A percentile compares a stretch with the other conserved stretches of the same genome.
These are phyloP conservation scores for Colletotrichum phormii DNA, from an alignment of 2,329 filamentous ascomycete species.

Conservation along the genomic window DNA sequence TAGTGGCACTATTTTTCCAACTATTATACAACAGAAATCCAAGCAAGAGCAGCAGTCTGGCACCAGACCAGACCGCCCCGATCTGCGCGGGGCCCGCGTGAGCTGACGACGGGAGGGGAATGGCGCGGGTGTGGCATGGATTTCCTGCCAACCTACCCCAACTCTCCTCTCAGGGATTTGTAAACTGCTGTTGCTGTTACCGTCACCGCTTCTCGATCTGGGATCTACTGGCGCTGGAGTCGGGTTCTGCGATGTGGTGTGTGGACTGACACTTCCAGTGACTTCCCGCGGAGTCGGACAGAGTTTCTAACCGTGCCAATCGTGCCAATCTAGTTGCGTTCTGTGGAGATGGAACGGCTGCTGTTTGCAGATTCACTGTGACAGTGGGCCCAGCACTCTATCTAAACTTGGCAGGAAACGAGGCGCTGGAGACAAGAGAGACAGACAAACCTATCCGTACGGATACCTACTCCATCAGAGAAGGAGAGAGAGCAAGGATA, in stretches of 20 bases:
- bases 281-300: not conserved
- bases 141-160: not conserved
- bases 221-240: not conserved
- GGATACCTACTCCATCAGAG: not conserved
- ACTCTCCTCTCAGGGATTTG: no score
- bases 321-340: not conserved
- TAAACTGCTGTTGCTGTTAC: not conserved
- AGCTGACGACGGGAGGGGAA: slow-evolving; percentile 33
- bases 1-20: not conserved
- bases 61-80: slow-evolving; percentile 14
- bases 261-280: not conserved
- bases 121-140: slow-evolving; percentile 18
- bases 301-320: not conserved
- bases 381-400: not conserved
- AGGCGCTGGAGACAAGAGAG: not conserved
- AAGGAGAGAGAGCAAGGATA: not conserved
- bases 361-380: slow-evolving; percentile 22
- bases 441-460: no score
- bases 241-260: not conserved
- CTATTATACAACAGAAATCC: not conserved
- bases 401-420: slow-evolving; percentile 7
- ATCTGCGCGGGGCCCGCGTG: slow-evolving; percentile 24
- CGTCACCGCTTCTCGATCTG: slow-evolving; percentile 20
- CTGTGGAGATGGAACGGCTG: slow-evolving; percentile 21
- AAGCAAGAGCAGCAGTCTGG: not conserved